Evolutionary conservation across 2,329 filamentous ascomycete species (phyloP).

Genomic region (Gaeumannomyces tritici): DNA sequence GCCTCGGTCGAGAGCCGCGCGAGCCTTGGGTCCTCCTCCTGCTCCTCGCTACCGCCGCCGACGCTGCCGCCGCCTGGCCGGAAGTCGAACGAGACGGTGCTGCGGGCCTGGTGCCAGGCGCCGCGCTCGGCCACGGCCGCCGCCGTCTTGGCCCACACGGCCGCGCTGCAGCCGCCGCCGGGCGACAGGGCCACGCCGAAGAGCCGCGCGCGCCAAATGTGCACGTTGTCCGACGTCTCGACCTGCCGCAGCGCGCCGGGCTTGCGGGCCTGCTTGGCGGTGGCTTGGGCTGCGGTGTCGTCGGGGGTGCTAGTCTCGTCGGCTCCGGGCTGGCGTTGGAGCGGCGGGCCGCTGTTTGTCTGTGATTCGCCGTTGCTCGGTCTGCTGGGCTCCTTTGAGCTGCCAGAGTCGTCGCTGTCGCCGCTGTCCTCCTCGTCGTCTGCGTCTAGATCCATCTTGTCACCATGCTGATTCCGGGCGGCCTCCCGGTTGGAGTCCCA

Average conservation of each 20-base stretch:
- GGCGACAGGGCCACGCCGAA: conserved; percentile 44
- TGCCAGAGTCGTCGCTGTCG: background rate
- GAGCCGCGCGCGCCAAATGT: conserved; percentile 39
- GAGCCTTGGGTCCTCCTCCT: background rate
- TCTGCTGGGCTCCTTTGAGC: too few relatives aligned
- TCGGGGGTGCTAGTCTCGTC: conserved; percentile 18
- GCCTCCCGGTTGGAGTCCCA: conserved; percentile 9
- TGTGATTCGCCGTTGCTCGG: too few relatives aligned
- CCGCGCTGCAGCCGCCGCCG: conserved; percentile 39
- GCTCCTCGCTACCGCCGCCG: conserved; percentile 1
- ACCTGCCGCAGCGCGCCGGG: background rate
- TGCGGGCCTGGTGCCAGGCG: conserved; percentile 24
- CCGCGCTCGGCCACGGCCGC: conserved; percentile 37
- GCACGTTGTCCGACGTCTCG: conserved; percentile 21
- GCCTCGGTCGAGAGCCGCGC: conserved; percentile 40
- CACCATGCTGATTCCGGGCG: conserved; percentile 9
- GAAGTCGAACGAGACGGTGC: conserved; percentile 23
- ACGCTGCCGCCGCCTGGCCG: conserved; percentile 7
- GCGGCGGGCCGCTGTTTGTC: too few relatives aligned
- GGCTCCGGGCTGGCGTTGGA: conserved; percentile 10
- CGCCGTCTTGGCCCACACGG: conserved; percentile 38
- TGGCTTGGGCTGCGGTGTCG: conserved; percentile 22
- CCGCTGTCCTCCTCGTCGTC: conserved; percentile 14
- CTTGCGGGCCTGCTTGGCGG: background rate
- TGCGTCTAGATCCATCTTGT: background rate